These are phyloP conservation scores for Filobasidium uniguttulatum DNA, from an alignment of 1,284 basidiomycete genomes.

Conservation along the genomic window DNA sequence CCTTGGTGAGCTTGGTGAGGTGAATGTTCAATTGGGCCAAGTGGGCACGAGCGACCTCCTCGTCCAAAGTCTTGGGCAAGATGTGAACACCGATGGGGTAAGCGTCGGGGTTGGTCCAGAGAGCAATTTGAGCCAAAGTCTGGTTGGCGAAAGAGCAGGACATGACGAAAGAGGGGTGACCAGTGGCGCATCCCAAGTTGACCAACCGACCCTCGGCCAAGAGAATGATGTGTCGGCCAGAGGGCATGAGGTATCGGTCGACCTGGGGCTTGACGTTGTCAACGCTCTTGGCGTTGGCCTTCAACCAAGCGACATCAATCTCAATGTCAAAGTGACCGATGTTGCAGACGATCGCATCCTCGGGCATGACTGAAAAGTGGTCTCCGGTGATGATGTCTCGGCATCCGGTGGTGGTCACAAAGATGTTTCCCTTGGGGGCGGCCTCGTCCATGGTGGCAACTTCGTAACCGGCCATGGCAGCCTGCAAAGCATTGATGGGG, in stretches of 20 bases:
- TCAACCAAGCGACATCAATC: slow-evolving; percentile 98
- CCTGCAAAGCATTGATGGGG: slow-evolving; percentile 93
- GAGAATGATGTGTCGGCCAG: slow-evolving; percentile 86
- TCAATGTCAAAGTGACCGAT: slow-evolving; percentile 99
- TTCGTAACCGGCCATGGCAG: slow-evolving; percentile 97
- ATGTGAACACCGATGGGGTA: slow-evolving; percentile 94
- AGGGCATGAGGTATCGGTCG: slow-evolving; percentile 87
- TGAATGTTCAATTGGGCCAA: slow-evolving; percentile 78
- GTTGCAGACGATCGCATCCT: slow-evolving; percentile 92
- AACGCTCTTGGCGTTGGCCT: slow-evolving; percentile 70
- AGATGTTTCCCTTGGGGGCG: slow-evolving; percentile 74
- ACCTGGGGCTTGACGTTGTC: slow-evolving; percentile 99
- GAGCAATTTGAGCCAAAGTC: slow-evolving; percentile 93
- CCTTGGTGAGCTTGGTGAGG: slow-evolving; percentile 64
- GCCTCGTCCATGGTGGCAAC: slow-evolving; percentile 98
- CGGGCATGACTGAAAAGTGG: slow-evolving; percentile 90
- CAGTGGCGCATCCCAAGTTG: slow-evolving; percentile 86
- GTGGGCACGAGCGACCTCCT: slow-evolving; percentile 96
- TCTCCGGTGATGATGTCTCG: slow-evolving; percentile 89
- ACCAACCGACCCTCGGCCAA: slow-evolving; percentile 98
- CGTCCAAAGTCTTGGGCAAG: slow-evolving; percentile 93
- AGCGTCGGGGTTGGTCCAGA: slow-evolving; percentile 70
- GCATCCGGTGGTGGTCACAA: slow-evolving; percentile 98
- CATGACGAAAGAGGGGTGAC: slow-evolving; percentile 89
- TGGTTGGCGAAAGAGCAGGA: slow-evolving; percentile 99